Evolutionary conservation across 2,329 filamentous ascomycete species (phyloP).

Genomic region (Macrophomina pseudophaseolina): DNA sequence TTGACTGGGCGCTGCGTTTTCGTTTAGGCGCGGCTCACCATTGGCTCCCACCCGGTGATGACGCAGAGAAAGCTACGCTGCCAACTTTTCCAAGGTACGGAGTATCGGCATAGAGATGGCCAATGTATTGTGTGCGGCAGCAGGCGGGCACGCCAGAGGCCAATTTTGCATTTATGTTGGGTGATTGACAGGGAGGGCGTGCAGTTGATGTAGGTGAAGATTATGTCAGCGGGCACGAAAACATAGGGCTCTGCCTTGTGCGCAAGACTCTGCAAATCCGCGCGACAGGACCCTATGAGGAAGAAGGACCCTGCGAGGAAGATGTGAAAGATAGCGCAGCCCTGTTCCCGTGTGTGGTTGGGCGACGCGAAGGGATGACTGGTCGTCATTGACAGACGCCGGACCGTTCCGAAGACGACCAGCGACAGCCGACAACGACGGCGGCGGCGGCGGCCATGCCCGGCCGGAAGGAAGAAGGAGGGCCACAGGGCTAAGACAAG

Average conservation of each 20-base stretch:
- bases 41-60: neutral
- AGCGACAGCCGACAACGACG: no score
- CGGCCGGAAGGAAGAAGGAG: no score
- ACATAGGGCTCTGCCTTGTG: neutral
- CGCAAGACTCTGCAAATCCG: neutral
- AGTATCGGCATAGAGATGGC: neutral
- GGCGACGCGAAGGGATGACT: neutral
- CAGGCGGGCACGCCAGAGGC: neutral
- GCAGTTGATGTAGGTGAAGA: neutral
- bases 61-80: neutral
- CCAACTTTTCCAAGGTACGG: neutral
- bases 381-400: neutral
- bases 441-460: no score
- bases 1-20: neutral
- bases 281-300: neutral
- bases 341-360: neutral
- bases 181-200: neutral
- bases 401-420: neutral
- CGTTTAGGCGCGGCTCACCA: neutral
- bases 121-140: neutral
- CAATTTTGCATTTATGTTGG: neutral
- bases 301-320: neutral
- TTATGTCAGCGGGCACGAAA: neutral
- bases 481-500: no score
- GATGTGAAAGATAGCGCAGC: neutral